Percentiles rank a stretch among this genome's conserved stretches.
These are phyloP conservation scores for Trichophyton verrucosum DNA, from an alignment of 2,329 filamentous ascomycete species.

Conservation along the genomic window DNA sequence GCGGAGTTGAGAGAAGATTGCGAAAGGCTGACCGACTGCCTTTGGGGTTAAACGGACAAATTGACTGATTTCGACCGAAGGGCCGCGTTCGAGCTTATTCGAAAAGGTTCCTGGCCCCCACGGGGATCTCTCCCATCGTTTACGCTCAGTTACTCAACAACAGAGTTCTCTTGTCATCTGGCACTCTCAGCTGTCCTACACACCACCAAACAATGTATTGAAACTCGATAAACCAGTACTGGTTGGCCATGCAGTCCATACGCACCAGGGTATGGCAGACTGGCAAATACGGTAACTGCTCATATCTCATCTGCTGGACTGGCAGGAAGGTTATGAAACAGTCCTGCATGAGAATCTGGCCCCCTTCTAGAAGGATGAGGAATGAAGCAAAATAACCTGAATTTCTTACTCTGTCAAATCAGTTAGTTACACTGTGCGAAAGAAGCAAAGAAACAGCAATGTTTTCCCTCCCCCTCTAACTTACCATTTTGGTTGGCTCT, in stretches of 20 bases:
- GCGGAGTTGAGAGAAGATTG: not conserved
- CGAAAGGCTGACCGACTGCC: not conserved
- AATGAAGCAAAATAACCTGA: too few species aligned
- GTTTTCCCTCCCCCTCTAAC: not conserved
- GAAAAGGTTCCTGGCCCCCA: not conserved
- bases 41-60: not conserved
- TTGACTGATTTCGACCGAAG: not conserved
- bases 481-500: not conserved
- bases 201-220: not conserved
- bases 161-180: not conserved
- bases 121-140: not conserved
- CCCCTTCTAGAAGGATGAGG: slow-evolving; percentile 3
- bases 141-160: not conserved
- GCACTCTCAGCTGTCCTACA: not conserved
- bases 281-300: not conserved
- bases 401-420: not conserved
- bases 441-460: not conserved
- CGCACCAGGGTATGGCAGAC: not conserved
- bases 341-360: not conserved
- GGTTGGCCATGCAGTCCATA: not conserved
- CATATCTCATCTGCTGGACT: not conserved
- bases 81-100: not conserved
- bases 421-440: not conserved
- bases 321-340: not conserved
- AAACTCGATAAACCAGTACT: not conserved